These are phyloP conservation scores for Phytopythium aichiense DNA, from an alignment of 352 stramenopile species.

Conservation along the genomic window DNA sequence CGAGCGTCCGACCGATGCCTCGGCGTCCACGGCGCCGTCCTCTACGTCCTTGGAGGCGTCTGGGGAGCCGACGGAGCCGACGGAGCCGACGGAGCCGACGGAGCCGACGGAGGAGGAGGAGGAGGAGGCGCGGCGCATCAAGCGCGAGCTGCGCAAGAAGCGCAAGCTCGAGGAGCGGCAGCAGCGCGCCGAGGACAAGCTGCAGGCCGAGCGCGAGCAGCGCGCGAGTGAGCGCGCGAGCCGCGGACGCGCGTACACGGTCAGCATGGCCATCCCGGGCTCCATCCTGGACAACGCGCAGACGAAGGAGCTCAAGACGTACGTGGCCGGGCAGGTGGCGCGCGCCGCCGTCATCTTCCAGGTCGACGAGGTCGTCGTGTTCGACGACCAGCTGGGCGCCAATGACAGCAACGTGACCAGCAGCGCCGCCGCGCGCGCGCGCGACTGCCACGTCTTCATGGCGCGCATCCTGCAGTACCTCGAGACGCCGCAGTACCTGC, in stretches of 20 bases:
- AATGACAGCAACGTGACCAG: constrained; percentile 42
- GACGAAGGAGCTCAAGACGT: constrained; percentile 96
- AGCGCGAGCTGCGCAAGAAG: constrained; percentile 71
- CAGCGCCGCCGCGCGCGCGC: constrained; percentile 9
- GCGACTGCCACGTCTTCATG: constrained; percentile 84
- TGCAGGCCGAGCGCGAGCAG: constrained; percentile 33
- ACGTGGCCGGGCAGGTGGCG: constrained; percentile 95
- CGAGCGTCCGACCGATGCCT: constrained; percentile 17
- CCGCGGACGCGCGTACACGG: constrained; percentile 85
- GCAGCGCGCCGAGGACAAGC: constrained; percentile 24
- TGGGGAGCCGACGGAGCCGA: neutral
- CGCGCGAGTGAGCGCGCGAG: constrained; percentile 30
- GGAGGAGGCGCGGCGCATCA: constrained; percentile 26
- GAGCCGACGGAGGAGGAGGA: neutral
- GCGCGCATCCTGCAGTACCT: constrained; percentile 95
- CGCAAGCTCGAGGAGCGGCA: constrained; percentile 59
- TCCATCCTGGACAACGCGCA: constrained; percentile 97
- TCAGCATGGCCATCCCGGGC: constrained; percentile 96
- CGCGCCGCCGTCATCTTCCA: constrained; percentile 96
- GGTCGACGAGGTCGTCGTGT: constrained; percentile 98
- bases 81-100: constrained; percentile 6
- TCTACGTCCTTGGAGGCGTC: neutral
- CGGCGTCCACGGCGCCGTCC: constrained; percentile 6
- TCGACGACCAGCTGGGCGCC: constrained; percentile 92
- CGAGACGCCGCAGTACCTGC: constrained; percentile 98